phyloP scores from a whole-genome alignment of 2,329 filamentous ascomycete species.

The Alternaria arbusti region DNA sequence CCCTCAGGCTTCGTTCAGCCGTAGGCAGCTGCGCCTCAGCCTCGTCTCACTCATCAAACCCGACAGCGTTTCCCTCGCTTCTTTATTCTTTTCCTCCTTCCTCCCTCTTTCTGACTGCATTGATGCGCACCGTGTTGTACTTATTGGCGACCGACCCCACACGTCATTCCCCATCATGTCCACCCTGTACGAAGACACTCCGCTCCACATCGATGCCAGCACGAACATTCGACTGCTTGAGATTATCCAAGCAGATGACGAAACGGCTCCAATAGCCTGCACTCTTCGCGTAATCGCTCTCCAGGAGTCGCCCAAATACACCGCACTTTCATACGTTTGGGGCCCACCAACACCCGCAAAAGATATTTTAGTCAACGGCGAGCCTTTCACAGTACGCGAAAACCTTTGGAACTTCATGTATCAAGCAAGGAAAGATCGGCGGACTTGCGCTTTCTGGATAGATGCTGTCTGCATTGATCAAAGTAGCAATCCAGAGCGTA shows the following conservation, averaged over 20 bases:
- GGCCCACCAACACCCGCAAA: not conserved
- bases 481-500: not conserved
- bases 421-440: not conserved
- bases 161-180: not conserved
- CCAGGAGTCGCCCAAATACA: not conserved
- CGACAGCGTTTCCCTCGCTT: not conserved
- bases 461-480: constrained; percentile 5
- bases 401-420: not conserved
- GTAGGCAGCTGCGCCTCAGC: not conserved
- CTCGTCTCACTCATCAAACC: not conserved
- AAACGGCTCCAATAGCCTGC: not conserved
- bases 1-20: not conserved
- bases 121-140: not conserved
- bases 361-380: not conserved
- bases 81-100: not conserved
- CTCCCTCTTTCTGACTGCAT: not conserved
- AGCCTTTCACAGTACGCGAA: not conserved
- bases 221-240: not conserved
- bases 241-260: not conserved
- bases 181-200: not conserved
- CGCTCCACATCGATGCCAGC: not conserved
- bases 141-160: not conserved
- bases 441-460: not conserved
- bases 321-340: not conserved
- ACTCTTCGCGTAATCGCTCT: not conserved